Evolutionary conservation across 768 basidiomycete genomes (phyloP).

Genomic region (Boletus pseudopeckii): DNA sequence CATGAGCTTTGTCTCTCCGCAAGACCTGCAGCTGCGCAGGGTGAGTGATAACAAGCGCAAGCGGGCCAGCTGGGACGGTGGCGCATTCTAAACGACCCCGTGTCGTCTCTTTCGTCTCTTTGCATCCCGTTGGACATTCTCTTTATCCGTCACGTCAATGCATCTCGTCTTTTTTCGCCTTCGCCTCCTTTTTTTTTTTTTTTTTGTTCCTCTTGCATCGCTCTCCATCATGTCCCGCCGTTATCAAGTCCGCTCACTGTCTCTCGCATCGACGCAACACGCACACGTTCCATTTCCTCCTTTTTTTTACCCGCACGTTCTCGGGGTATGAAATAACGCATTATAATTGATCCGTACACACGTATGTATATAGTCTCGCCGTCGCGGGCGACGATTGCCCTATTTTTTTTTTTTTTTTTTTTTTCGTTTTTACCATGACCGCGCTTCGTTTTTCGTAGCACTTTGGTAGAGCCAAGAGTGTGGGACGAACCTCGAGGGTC

Average conservation of each 20-base stretch:
- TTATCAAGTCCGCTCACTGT: conserved; percentile 4
- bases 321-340: conserved; percentile 22
- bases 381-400: conserved; percentile 16
- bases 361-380: conserved; percentile 29
- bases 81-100: conserved; percentile 23
- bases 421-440: conserved; percentile 12
- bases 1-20: conserved; percentile 51
- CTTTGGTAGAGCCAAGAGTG: conserved; percentile 11
- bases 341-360: conserved; percentile 27
- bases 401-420: not conserved
- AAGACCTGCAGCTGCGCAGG: conserved; percentile 48
- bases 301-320: not conserved
- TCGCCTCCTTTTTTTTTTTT: too few relatives aligned
- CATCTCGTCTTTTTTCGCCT: not conserved
- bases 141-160: conserved; percentile 11
- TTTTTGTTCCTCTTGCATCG: too few relatives aligned
- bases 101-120: not conserved
- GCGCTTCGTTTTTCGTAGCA: conserved; percentile 12
- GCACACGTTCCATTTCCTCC: conserved; percentile 2
- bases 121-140: conserved; percentile 8
- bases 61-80: conserved; percentile 56
- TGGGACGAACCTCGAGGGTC: conserved; percentile 18
- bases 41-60: conserved; percentile 53
- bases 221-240: conserved; percentile 16
- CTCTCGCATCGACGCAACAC: conserved; percentile 16